Evolutionary conservation across 768 basidiomycete genomes (phyloP), one percentile per base, ranked within the genome.

Genomic region (Mycena vitilis): DNA sequence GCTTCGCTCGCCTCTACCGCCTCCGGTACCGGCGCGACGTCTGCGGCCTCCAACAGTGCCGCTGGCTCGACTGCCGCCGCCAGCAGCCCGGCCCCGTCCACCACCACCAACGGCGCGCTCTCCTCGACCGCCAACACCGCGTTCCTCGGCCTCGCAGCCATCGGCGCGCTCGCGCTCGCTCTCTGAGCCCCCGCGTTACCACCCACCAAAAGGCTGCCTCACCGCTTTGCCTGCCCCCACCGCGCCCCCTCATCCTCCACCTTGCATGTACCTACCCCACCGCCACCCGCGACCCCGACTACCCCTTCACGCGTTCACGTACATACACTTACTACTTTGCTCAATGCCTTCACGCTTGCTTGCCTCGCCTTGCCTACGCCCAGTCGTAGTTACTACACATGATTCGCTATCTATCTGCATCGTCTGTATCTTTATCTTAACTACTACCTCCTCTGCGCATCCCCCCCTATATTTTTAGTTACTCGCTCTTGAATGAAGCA

Each of bases 111-210:
- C 38, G 75, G 69, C 54, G 75, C 73, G 52, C 70, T 71, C n/a
- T 63, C 74, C 56, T 61, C 76, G 65, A 68, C 76, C 73, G 76
- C 76, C 61, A 76, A 74, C 67, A 83, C 79, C 74, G 77, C 80
- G 54, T 13, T 84, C 61, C 76, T 81, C 18, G 84, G 80, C 59
- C 72, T 85, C 42, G 82, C 80, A 30, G 86, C 83, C 63, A 73
- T 84, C 56, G 84, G 81, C 55, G 76, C 84, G 64, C 78, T 81
- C 25, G 85, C 84, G 8, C 75, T 87, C 70, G 78, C 78, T 42
- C 83, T 87, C 71, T 87, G 79, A 82, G 65, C 65, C n/a, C 49
- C 40, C 0, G 40, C 1, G 12, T 42, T 51, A 6, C n/a, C 13
- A 37, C 34, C 52, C 45, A 37, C 30, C 52, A 53, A 53, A 63